Conservation (phyloP, 495 filamentous ascomycete genomes). For the Penicillium fimorum region DNA sequence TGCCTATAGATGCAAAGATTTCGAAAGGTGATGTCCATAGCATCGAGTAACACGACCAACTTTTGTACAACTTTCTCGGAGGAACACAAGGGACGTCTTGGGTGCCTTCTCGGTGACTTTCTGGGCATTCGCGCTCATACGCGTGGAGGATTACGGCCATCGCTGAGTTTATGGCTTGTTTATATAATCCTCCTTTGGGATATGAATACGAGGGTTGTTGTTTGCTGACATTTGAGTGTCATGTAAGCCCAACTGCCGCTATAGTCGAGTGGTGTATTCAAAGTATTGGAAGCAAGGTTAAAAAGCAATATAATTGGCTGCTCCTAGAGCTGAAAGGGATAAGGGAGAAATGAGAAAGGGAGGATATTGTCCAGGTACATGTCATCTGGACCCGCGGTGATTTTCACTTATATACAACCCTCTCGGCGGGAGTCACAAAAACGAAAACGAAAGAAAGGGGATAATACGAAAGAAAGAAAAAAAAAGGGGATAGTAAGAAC, state of each 20-base stretch:
- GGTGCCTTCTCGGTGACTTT: not conserved
- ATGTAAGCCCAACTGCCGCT: not conserved
- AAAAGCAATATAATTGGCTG: not conserved
- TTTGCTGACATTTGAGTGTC: not conserved
- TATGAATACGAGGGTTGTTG: not conserved
- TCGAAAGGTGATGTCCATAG: not conserved
- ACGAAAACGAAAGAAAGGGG: not conserved
- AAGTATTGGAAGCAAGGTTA: not conserved
- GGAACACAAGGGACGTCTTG: not conserved
- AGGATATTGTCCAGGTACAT: not conserved
- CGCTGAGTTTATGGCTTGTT: not conserved
- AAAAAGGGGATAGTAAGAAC: not conserved
- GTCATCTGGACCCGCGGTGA: not conserved
- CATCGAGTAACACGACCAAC: not conserved
- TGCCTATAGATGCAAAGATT: not conserved
- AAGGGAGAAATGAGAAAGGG: not conserved
- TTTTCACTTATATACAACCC: constrained; percentile 6
- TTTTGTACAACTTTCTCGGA: not conserved
- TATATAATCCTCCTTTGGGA: not conserved
- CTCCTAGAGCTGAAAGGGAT: not conserved
- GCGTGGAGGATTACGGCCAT: too few relatives aligned
- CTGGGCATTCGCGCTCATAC: not conserved
- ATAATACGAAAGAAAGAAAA: not conserved
- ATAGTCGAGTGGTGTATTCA: not conserved
- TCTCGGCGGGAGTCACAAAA: not conserved